Conservation (phyloP, 2,329 filamentous ascomycete species). For the Coleophoma eucalyptorum region DNA sequence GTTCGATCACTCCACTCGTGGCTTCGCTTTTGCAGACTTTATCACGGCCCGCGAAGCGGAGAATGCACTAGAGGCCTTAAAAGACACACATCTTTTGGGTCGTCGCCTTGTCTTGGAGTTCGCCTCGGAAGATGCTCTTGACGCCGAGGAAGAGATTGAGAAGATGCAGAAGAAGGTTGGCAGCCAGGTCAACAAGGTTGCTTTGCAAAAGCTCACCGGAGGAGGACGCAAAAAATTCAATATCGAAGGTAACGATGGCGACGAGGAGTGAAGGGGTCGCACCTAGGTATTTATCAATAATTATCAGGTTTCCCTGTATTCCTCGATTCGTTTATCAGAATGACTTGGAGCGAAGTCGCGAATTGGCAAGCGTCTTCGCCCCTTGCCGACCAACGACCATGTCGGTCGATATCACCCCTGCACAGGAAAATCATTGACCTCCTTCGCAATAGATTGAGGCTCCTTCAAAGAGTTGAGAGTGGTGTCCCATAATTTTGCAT, state of each 20-base stretch:
- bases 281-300: conserved; percentile 16
- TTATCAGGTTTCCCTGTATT: background rate
- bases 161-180: conserved; percentile 97
- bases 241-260: conserved; percentile 66
- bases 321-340: background rate
- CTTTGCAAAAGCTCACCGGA: conserved; percentile 82
- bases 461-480: background rate
- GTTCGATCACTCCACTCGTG: conserved; percentile 82
- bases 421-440: background rate
- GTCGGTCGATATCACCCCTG: conserved; percentile 5
- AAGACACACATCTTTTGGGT: conserved; percentile 89
- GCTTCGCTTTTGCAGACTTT: conserved; percentile 97
- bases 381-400: conserved; percentile 7
- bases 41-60: conserved; percentile 83
- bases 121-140: conserved; percentile 80
- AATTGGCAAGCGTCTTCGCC: conserved; percentile 3
- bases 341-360: too few species aligned
- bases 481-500: background rate
- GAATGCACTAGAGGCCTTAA: conserved; percentile 86
- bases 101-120: conserved; percentile 88
- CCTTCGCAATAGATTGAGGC: background rate
- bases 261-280: conserved; percentile 33
- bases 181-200: conserved; percentile 85
- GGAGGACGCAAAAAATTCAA: conserved; percentile 84
- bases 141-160: conserved; percentile 92